Percentiles rank a stretch among this genome's conserved stretches.
These are phyloP conservation scores for Pichia inconspicua DNA, from an alignment of 1,139 yeast species.

Conservation along the genomic window DNA sequence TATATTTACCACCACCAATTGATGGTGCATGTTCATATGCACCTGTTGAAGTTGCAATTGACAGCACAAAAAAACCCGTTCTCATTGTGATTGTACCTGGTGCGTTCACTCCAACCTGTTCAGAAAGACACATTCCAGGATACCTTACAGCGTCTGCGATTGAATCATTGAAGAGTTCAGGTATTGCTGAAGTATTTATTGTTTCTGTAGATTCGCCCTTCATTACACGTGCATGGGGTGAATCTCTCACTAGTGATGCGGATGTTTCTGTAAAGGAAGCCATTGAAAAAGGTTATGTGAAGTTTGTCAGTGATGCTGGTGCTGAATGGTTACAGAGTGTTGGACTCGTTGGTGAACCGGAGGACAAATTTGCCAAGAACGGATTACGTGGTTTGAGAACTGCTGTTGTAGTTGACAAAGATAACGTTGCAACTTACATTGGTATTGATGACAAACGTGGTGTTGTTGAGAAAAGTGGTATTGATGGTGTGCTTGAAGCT, in stretches of 20 bases:
- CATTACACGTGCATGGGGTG: constrained; percentile 77
- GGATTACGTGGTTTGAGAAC: constrained; percentile 17
- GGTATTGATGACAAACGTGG: constrained; percentile 52
- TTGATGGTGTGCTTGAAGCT: constrained; percentile 22
- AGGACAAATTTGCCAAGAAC: constrained; percentile 55
- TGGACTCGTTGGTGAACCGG: constrained; percentile 24
- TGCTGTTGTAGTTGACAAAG: constrained; percentile 24
- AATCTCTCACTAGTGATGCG: constrained; percentile 42
- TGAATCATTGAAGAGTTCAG: constrained; percentile 46
- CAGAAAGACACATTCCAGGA: constrained; percentile 75
- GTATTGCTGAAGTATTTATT: constrained; percentile 65
- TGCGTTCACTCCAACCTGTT: constrained; percentile 88
- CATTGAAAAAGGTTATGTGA: constrained; percentile 34
- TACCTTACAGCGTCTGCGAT: constrained; percentile 41
- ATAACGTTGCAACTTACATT: constrained; percentile 54
- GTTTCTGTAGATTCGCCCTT: constrained; percentile 79
- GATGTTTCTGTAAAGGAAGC: constrained; percentile 3
- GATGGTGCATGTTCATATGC: constrained; percentile 10
- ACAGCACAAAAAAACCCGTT: constrained; percentile 3
- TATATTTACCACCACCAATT: constrained; percentile 10
- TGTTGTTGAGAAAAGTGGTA: constrained; percentile 27
- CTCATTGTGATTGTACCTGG: constrained; percentile 79
- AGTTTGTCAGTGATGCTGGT: constrained; percentile 65
- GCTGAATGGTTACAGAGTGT: constrained; percentile 20
- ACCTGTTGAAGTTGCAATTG: constrained; percentile 2